A percentile compares a stretch with the other conserved stretches of the same genome.
Evolutionary conservation across 306 rosid species (phyloP).

Genomic region (Nissolia schottii): DNA sequence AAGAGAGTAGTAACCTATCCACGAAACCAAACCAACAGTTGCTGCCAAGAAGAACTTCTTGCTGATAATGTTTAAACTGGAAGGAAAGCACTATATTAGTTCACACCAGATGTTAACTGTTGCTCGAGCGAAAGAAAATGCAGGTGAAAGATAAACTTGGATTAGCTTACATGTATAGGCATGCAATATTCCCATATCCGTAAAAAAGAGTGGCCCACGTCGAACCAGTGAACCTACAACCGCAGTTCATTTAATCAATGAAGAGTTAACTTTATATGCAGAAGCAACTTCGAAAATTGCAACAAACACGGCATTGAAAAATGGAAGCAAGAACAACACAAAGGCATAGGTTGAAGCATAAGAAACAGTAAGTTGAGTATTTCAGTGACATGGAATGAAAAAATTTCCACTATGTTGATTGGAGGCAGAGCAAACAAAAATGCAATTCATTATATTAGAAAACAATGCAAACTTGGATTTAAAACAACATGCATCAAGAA

Average conservation of each 20-base stretch:
- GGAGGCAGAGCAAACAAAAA: conserved; percentile 7
- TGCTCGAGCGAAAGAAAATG: neutral
- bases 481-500: conserved; percentile 2
- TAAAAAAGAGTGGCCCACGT: conserved; percentile 79
- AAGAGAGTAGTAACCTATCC: conserved; percentile 55
- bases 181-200: conserved; percentile 85
- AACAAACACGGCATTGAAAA: neutral
- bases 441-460: neutral
- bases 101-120: conserved; percentile 14
- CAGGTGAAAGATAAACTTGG: conserved; percentile 11
- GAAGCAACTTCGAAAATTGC: conserved; percentile 11
- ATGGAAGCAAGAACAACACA: neutral
- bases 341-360: neutral
- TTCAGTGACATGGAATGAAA: neutral
- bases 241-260: neutral
- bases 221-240: conserved; percentile 77
- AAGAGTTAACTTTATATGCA: conserved; percentile 7
- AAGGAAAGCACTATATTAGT: conserved; percentile 18
- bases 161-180: conserved; percentile 63
- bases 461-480: neutral
- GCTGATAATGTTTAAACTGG: conserved; percentile 62
- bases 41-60: conserved; percentile 77
- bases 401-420: neutral
- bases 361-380: neutral
- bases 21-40: conserved; percentile 51